These are phyloP conservation scores for Pestalotiopsis sp. DNA, from an alignment of 2,329 filamentous ascomycete genomes.

Conservation along the genomic window DNA sequence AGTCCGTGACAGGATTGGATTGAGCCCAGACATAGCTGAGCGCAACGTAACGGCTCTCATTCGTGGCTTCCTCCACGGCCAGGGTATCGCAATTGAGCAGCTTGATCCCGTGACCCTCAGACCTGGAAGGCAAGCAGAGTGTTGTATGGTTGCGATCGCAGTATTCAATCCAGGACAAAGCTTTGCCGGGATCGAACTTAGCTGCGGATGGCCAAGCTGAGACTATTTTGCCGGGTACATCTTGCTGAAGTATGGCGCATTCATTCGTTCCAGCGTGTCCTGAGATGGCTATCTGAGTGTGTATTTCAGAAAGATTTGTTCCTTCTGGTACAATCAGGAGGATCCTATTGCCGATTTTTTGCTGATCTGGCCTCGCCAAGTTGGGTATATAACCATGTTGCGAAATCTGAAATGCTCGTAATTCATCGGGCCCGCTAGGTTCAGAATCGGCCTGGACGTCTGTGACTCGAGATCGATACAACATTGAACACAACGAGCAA, in stretches of 20 bases:
- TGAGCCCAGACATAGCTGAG: slow-evolving; percentile 8
- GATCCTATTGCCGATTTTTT: not conserved
- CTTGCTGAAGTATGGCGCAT: not conserved
- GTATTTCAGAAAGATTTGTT: no score
- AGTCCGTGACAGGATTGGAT: not conserved
- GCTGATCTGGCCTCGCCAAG: not conserved
- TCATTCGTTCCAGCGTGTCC: not conserved
- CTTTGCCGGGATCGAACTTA: not conserved
- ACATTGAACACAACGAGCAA: not conserved
- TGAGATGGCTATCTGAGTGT: not conserved
- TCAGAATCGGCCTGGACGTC: not conserved
- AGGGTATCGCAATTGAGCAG: not conserved
- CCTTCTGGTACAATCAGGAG: not conserved
- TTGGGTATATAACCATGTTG: not conserved
- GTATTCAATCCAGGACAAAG: not conserved
- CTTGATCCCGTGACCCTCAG: not conserved
- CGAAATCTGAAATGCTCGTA: not conserved
- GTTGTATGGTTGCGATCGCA: not conserved
- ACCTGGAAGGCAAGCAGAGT: not conserved
- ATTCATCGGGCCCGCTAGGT: not conserved
- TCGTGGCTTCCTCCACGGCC: not conserved
- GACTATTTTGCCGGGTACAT: not conserved
- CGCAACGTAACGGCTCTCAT: not conserved
- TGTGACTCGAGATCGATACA: not conserved
- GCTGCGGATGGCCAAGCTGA: not conserved